phyloP scores from a whole-genome alignment of 1,284 basidiomycete species.

The Phylloboletellus chloephorus region DNA sequence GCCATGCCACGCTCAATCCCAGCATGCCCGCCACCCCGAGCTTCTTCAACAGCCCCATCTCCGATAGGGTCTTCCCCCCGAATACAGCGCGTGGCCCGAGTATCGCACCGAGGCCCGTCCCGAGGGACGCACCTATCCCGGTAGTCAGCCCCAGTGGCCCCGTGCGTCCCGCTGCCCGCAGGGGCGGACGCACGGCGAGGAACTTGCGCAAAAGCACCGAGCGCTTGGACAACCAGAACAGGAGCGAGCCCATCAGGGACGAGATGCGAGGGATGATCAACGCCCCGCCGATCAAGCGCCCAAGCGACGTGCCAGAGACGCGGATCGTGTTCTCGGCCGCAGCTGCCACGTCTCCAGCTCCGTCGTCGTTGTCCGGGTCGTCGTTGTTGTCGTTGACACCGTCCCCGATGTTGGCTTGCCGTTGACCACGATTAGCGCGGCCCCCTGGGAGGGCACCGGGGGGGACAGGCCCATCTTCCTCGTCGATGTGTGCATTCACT shows the following conservation, averaged over 20 bases:
- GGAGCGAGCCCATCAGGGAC: constrained; percentile 54
- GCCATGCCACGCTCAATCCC: constrained; percentile 44
- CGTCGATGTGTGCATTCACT: constrained; percentile 34
- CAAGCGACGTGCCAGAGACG: constrained; percentile 53
- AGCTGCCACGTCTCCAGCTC: constrained; percentile 20
- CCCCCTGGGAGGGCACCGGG: constrained; percentile 10
- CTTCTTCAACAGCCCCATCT: constrained; percentile 23
- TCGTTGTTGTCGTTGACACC: constrained; percentile 3
- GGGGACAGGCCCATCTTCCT: constrained; percentile 18
- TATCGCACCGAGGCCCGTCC: constrained; percentile 1
- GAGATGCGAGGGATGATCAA: constrained; percentile 61
- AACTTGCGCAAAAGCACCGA: constrained; percentile 46
- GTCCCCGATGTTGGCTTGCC: constrained; percentile 11
- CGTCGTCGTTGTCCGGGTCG: constrained; percentile 11
- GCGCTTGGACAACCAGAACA: constrained; percentile 49
- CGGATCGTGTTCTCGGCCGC: constrained; percentile 54
- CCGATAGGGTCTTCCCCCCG: constrained; percentile 16
- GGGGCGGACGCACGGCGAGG: constrained; percentile 47
- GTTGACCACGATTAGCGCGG: constrained; percentile 8
- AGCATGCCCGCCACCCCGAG: constrained; percentile 35
- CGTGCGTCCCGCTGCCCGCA: constrained; percentile 13
- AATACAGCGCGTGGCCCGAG: constrained; percentile 16
- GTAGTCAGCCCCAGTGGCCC: constrained; percentile 18
- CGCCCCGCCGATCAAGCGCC: constrained; percentile 60
- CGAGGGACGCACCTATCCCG: constrained; percentile 5